Evolutionary conservation across 371 early-diverging fungal genomes (phyloP), one percentile per base, ranked within the genome.

Genomic region (Mortierella sp.): DNA sequence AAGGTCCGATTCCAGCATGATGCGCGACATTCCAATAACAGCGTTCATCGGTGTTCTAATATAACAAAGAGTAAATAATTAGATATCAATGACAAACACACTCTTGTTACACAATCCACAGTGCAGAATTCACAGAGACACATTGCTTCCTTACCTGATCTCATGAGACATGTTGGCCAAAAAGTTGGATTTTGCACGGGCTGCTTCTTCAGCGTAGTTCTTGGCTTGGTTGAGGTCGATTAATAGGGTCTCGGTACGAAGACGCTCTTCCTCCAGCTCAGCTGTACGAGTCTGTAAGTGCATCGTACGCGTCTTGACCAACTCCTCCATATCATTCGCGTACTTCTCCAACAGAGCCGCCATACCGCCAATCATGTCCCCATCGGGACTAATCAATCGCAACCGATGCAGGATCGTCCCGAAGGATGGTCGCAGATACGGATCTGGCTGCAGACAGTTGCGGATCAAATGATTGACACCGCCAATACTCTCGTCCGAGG

Each of bases 91-190:
- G 4, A 47, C 19, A 16, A 7, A 63, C 31, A 8, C 26, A n/a
- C 11, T 9, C 11, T 8, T 26, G 26, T 0, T 6, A 68, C 0
- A 31, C 16, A 65, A 38, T 0, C 7, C 55, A 55, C 28, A 24
- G 16, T 10, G 45, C 14, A 45, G 50, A 28, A 28, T 5, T 26
- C 26, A 31, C 34, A 63, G 6, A 19, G 13, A 9, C 16, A 7
- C 47, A 21, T 38, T 24, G 26, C 28, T 31, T 38, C 26, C 50
- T 24, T 80, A 80, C 76, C 84, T 70, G 65, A 80, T 82, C 87
- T 93, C 93, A 74, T 93, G 93, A 6, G 93, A 93, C 91, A 93
- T 93, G 72, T 92, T 93, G 73, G 93, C 93, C 82, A 93, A 80
- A 72, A 93, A 93, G 76, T 80, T 81, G 68, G 90, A 89, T 74